Base-by-base conservation (phyloP, 495 filamentous ascomycete species). In the Astrothelium macrocarpum region DNA sequence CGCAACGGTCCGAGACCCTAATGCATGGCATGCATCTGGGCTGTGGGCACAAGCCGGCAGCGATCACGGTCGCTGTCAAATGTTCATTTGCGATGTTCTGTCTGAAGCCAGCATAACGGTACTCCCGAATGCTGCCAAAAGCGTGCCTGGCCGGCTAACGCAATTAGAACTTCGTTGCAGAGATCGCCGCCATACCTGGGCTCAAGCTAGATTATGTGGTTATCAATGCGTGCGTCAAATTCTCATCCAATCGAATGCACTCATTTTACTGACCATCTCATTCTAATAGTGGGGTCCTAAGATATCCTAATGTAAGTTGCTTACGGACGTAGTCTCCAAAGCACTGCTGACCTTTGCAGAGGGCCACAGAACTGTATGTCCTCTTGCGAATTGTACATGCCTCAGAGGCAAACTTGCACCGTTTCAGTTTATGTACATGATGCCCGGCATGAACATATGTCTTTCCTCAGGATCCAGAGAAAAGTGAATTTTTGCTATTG, bases 281-380 rank as follows among this genome's bases (percentile, higher is more conserved):
- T 29, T 9, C 49, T 25, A 9, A 9, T 16, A 56, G 49, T 39
- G 82, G 82, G n/a, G 76, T 85, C 1, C 65, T 83, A 62, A 74
- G 77, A 61, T 84, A 85, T 71, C 82, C 82, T 7, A 82, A 82
- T 71, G 79, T 80, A 70, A 67, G 72, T 62, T 11, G 11, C 11
- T 32, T 5, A 25, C 1, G 26, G 11, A 46, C 9, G 28, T 2
- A 59, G 58, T 59, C 18, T 39, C 56, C 2, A 34, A 58, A 64
- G 2, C 2, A 59, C 14, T 36, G 39, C 60, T 72, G 64, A 69
- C 61, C 53, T n/a, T 20, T 31, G 53, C 68, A 80, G 76, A 75
- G 82, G 72, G 77, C 81, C 29, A 79, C 77, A 26, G 82, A 83
- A 60, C 67, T 83, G 81, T 84, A 63, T 53, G 72, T 71, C 31